Conservation (phyloP, 805 yeast species). For the Wickerhamomyces hampshirensis region DNA sequence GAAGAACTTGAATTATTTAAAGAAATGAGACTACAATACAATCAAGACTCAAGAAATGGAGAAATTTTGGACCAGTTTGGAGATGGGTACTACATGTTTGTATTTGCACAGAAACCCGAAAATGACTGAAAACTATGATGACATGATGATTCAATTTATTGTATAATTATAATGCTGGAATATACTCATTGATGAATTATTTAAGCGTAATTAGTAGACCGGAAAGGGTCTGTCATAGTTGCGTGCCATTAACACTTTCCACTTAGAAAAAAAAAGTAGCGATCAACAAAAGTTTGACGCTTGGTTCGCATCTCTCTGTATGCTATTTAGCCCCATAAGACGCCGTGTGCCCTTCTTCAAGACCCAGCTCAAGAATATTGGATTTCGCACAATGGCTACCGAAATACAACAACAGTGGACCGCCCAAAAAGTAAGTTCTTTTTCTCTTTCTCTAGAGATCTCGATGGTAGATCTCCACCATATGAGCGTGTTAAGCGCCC, state of each 20-base stretch:
- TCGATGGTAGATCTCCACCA: not conserved
- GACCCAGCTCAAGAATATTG: not conserved
- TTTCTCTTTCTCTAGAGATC: not conserved
- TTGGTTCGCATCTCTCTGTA: not conserved
- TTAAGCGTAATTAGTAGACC: not conserved
- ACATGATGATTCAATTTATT: not conserved
- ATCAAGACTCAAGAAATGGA: slow-evolving; percentile 17
- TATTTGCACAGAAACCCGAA: slow-evolving; percentile 15
- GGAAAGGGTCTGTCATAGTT: not conserved
- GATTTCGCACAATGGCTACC: slow-evolving; percentile 24
- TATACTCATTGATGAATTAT: not conserved
- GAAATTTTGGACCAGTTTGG: slow-evolving; percentile 19
- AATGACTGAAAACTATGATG: not conserved
- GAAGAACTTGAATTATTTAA: slow-evolving; percentile 16
- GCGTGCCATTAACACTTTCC: too few species aligned
- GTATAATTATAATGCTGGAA: not conserved
- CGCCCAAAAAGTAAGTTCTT: slow-evolving; percentile 23
- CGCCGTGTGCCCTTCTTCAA: not conserved
- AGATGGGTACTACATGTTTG: slow-evolving; percentile 22
- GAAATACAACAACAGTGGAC: slow-evolving; percentile 24
- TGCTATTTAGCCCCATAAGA: not conserved
- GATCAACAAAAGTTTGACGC: not conserved
- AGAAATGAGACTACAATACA: slow-evolving; percentile 16
- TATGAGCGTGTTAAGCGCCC: not conserved
- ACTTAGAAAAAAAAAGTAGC: too few species aligned